phyloP scores from a whole-genome alignment of 768 basidiomycete genomes.

The Mycena crocata region DNA sequence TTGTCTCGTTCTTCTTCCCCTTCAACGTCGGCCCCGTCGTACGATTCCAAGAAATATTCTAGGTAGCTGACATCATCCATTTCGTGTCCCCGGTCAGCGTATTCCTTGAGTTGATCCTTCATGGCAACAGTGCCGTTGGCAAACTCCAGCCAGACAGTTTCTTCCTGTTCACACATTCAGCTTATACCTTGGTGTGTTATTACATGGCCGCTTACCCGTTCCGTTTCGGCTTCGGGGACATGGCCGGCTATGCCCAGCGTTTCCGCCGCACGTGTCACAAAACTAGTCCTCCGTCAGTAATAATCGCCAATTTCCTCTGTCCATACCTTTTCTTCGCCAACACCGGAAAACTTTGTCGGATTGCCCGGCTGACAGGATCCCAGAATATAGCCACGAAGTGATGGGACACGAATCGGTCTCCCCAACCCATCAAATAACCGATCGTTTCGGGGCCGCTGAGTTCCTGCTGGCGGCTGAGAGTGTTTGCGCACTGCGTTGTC shows the following conservation, averaged over 20 bases:
- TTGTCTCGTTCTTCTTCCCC: not conserved
- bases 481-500: slow-evolving; percentile 37
- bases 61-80: slow-evolving; percentile 35
- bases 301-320: too few relatives aligned
- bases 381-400: slow-evolving; percentile 49
- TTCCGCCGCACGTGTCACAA: not conserved
- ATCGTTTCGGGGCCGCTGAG: slow-evolving; percentile 52
- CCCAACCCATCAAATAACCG: slow-evolving; percentile 56
- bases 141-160: not conserved
- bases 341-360: slow-evolving; percentile 14
- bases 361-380: slow-evolving; percentile 30
- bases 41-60: slow-evolving; percentile 46
- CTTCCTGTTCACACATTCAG: not conserved
- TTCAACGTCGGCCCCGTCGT: slow-evolving; percentile 37
- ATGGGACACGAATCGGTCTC: slow-evolving; percentile 51
- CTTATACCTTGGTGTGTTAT: not conserved
- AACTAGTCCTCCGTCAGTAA: not conserved
- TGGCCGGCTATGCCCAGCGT: too few relatives aligned
- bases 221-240: too few relatives aligned
- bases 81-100: slow-evolving; percentile 36
- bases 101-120: slow-evolving; percentile 42
- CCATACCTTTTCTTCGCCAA: not conserved
- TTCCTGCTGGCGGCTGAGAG: slow-evolving; percentile 48
- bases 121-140: not conserved
- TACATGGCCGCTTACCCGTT: too few relatives aligned